Base-by-base conservation (phyloP, 2,329 filamentous ascomycete genomes). In the Epichloe uncinata region DNA sequence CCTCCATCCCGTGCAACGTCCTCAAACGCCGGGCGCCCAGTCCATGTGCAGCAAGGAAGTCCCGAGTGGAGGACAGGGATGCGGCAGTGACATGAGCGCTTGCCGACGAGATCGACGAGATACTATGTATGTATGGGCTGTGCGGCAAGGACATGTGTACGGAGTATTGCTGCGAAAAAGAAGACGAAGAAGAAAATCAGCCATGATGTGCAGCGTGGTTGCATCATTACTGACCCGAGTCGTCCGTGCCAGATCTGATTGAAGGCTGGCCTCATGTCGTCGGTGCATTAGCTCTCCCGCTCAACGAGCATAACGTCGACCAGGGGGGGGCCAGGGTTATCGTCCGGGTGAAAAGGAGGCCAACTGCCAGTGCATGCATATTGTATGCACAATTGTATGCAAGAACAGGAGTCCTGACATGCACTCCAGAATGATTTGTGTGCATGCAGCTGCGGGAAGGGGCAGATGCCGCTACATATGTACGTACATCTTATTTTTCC, bases 201-300 rank as follows among this genome's bases (percentile, higher is more conserved):
- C 5, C n/a, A n/a, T 18, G 30, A 35, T 35, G 22, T 22, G 9
- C 18, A 15, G 18, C 33, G 5, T 20, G 33, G 35, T 46, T 35
- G 18, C 30, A 46, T 45, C 11, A 3, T 3, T 16, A 20, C 22
- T 16, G 20, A 44, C n/a, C 40, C 30, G 18, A 11, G 30, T 36
- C 16, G 20, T 35, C 43, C 42, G 34, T 46, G 30, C 37, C 26
- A 43, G 49, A 50, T 47, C 49, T 50, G 44, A 47, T 18, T 13
- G 20, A 50, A 30, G 15, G 45, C 38, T 11, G 26, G 30, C 3
- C 8, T 47, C 45, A 47, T 42, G 33, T 40, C 43, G 49, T 45
- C 16, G 35, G 42, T 53, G 54, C 55, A 52, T 57, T 56, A 55
- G 56, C 55, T 52, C 51, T 56, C 54, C 55, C 52, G 53, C 50